phyloP scores from a whole-genome alignment of 164 flowering plant genomes.

The Stephania cephalantha region DNA sequence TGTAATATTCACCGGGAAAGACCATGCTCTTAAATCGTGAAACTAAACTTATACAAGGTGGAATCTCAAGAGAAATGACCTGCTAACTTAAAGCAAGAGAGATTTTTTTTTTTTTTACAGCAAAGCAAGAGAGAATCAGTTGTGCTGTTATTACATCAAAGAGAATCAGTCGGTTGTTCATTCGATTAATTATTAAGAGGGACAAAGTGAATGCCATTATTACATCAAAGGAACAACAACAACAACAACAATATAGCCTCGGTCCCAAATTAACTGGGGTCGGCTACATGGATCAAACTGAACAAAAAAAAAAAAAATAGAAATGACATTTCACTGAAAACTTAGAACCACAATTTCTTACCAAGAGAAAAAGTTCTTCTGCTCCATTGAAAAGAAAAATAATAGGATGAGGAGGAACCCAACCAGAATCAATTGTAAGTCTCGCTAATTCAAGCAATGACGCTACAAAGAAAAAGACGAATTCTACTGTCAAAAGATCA shows the following conservation, averaged over 20 bases:
- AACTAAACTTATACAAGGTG: too few relatives aligned
- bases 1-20: too few relatives aligned
- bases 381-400: slow-evolving; percentile 97
- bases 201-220: neutral
- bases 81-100: too few relatives aligned
- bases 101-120: too few relatives aligned
- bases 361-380: slow-evolving; percentile 96
- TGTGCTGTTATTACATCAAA: neutral
- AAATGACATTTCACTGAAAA: neutral
- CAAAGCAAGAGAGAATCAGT: too few relatives aligned
- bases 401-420: slow-evolving; percentile 80
- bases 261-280: too few relatives aligned
- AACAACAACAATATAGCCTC: too few relatives aligned
- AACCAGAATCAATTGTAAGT: slow-evolving; percentile 66
- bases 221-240: neutral
- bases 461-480: slow-evolving; percentile 39
- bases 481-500: neutral
- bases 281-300: too few relatives aligned
- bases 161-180: neutral
- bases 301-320: neutral
- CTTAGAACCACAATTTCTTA: slow-evolving; percentile 24
- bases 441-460: slow-evolving; percentile 89
- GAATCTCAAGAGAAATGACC: too few relatives aligned
- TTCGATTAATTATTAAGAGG: neutral
- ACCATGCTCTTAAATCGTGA: too few relatives aligned